phyloP scores from a whole-genome alignment of 192 early-diverging fungal species.

The Umbelopsis ramanniana region DNA sequence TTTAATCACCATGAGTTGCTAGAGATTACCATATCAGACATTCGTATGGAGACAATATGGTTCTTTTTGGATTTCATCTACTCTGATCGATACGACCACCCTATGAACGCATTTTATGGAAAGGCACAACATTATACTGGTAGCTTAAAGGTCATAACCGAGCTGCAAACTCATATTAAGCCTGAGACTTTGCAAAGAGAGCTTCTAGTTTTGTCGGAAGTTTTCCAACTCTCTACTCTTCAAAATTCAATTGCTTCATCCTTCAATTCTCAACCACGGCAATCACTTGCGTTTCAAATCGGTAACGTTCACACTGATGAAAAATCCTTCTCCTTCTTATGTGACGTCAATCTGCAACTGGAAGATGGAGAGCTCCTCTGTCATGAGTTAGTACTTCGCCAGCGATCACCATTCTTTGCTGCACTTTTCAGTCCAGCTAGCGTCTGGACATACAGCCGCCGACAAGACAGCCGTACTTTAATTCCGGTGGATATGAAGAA shows the following conservation, averaged over 20 bases:
- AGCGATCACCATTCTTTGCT: conserved; percentile 69
- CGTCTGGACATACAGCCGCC: conserved; percentile 53
- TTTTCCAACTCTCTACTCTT: conserved; percentile 42
- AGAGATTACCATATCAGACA: conserved; percentile 25
- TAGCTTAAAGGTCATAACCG: neutral
- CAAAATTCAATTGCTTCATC: conserved; percentile 45
- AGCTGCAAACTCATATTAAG: neutral
- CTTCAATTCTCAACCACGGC: conserved; percentile 38
- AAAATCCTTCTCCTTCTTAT: neutral
- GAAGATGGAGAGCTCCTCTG: conserved; percentile 41
- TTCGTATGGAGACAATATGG: conserved; percentile 39
- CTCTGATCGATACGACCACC: conserved; percentile 49
- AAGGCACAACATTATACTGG: neutral
- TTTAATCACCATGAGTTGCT: neutral
- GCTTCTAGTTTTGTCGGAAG: conserved; percentile 38
- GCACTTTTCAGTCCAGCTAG: conserved; percentile 56
- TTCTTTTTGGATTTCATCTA: conserved; percentile 61
- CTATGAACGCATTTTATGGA: conserved; percentile 41
- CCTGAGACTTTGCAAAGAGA: conserved; percentile 40
- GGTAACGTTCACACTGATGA: conserved; percentile 14
- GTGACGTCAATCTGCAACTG: conserved; percentile 39
- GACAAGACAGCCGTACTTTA: neutral
- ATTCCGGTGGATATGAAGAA: conserved; percentile 58
- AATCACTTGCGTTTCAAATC: conserved; percentile 38
- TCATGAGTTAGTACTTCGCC: conserved; percentile 57